phyloP scores from a whole-genome alignment of 1,139 yeast species.

The Scheffersomyces quercinus region DNA sequence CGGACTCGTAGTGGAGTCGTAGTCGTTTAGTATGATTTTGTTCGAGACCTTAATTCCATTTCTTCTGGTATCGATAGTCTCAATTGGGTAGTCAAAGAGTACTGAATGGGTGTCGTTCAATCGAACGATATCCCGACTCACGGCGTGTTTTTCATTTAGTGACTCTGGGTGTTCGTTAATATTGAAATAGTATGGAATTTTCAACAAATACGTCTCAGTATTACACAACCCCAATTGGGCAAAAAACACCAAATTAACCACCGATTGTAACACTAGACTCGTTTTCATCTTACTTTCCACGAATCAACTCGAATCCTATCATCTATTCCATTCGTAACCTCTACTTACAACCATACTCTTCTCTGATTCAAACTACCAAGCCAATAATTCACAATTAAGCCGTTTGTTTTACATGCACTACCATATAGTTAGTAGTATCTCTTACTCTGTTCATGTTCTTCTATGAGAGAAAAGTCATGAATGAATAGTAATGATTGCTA shows the following conservation, averaged over 20 bases:
- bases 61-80: neutral
- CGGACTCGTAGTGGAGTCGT: conserved; percentile 17
- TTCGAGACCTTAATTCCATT: conserved; percentile 2
- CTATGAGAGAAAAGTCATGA: too few relatives aligned
- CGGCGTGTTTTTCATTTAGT: conserved; percentile 1
- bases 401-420: too few relatives aligned
- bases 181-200: conserved; percentile 38
- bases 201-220: conserved; percentile 37
- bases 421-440: too few relatives aligned
- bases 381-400: too few relatives aligned
- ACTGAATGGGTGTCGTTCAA: conserved; percentile 29
- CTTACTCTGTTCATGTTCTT: too few relatives aligned
- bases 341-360: too few relatives aligned
- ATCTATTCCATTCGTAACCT: too few relatives aligned
- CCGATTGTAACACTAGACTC: too few relatives aligned
- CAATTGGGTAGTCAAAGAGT: conserved; percentile 33
- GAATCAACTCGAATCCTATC: too few relatives aligned
- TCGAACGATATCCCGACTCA: conserved; percentile 1
- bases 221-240: conserved; percentile 24
- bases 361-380: too few relatives aligned
- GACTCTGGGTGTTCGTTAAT: conserved; percentile 23
- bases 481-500: too few relatives aligned
- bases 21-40: conserved; percentile 4
- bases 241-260: neutral
- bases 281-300: too few relatives aligned